Conservation (phyloP, 148 eudicot species). For the Salicornia ramosissima region DNA sequence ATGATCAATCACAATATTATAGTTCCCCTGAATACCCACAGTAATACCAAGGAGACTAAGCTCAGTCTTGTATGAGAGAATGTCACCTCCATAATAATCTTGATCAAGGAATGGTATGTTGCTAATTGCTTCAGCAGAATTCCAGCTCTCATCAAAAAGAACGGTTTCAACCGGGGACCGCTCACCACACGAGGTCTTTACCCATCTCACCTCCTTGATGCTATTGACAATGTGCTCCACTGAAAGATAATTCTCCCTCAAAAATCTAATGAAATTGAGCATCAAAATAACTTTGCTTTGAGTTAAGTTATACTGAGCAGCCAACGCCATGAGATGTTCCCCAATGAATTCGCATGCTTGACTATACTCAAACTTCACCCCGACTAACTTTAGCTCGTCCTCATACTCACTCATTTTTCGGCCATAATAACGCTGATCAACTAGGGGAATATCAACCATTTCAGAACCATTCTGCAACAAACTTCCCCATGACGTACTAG, state of each 20-base stretch:
- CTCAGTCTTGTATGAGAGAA: constrained; percentile 37
- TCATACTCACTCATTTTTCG: constrained; percentile 28
- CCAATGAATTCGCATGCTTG: constrained; percentile 52
- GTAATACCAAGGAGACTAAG: constrained; percentile 46
- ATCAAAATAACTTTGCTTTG: constrained; percentile 44
- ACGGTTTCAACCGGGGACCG: constrained; percentile 41
- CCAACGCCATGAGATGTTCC: constrained; percentile 45
- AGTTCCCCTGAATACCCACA: constrained; percentile 29
- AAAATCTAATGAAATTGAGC: constrained; percentile 42
- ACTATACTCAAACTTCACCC: constrained; percentile 46
- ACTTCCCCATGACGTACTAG: constrained; percentile 36
- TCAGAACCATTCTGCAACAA: constrained; percentile 44
- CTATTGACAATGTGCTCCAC: constrained; percentile 33
- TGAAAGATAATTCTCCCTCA: constrained; percentile 36
- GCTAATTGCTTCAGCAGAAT: constrained; percentile 39
- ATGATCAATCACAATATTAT: constrained; percentile 33
- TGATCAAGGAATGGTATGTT: constrained; percentile 46
- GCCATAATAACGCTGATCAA: constrained; percentile 46
- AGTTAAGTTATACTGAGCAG: constrained; percentile 30
- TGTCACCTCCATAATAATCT: constrained; percentile 37
- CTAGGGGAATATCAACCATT: constrained; percentile 51
- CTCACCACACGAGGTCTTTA: constrained; percentile 47
- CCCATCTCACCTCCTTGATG: constrained; percentile 41
- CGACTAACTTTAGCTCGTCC: constrained; percentile 45
- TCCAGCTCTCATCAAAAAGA: constrained; percentile 41